Base-by-base conservation (phyloP, 805 yeast genomes). In the Yarrowia yakushimensis region DNA sequence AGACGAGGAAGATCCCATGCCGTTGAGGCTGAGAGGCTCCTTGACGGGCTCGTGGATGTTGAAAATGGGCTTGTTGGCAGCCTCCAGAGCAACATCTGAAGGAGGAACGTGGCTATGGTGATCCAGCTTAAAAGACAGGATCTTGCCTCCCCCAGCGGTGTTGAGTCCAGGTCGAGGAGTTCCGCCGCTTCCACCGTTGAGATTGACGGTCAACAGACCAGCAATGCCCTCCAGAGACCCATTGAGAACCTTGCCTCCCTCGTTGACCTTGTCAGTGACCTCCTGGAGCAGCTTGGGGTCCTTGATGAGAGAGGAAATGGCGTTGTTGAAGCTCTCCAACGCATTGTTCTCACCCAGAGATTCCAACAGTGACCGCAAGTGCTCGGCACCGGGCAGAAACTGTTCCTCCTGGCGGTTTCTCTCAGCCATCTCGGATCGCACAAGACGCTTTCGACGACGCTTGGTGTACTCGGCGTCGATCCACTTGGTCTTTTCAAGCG, bases 391-490 rank as follows among this genome's bases (percentile, higher is more conserved):
- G 23, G 28, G 50, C 31, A 41, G 23, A 20, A 20, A 41, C 46
- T 54, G 61, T 36, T 46, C 41, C 33, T 39, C 33, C 23, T 20
- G 42, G 15, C 48, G 54, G 18, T 36, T 34, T 17, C 50, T 48
- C 31, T 22, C 62, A 10, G 65, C 31, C 48, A 54, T 22, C 63
- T 61, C 63, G 52, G 70, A 70, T 37, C 82, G 79, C 59, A 78
- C 76, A 39, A 84, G 66, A 61, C 96, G 75, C 69, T 83, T 84
- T 63, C 80, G 81, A 67, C 84, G 83, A 27, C 96, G 78, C 65
- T 79, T 81, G 52, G 78, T 81, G 70, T 88, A 90, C 71, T 90
- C 96, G 3, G 78, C 77, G 36, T 85, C 86, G 34, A 89, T 80
- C 97, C 97, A 93, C 41, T 79, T 76, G 7, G 52, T n/a, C 42